Evolutionary conservation across 345 rosid genomes (phyloP).

Genomic region (Eucalyptus pauciflora): DNA sequence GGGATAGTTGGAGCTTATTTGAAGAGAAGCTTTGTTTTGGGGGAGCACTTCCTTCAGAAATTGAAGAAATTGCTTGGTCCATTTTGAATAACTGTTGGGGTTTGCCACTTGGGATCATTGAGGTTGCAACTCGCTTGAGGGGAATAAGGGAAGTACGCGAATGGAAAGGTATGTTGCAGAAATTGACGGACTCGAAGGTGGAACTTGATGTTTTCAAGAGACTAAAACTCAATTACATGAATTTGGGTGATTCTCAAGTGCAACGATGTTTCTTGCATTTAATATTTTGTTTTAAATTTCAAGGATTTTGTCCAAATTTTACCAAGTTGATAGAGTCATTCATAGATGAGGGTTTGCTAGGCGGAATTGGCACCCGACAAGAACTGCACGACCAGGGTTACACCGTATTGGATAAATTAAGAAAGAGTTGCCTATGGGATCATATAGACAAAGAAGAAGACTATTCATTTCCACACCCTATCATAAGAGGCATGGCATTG

Average conservation of each 20-base stretch:
- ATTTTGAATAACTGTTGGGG: not conserved
- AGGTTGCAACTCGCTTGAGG: conserved; percentile 2
- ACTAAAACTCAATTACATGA: not conserved
- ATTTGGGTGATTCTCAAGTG: not conserved
- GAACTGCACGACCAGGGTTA: too few species aligned
- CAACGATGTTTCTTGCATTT: conserved; percentile 10
- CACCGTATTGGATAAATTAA: too few species aligned
- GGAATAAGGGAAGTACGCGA: not conserved
- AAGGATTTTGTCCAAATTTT: too few species aligned
- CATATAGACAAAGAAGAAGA: too few species aligned
- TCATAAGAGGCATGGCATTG: too few species aligned
- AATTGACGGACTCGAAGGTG: not conserved
- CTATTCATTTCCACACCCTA: too few species aligned
- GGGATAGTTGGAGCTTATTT: not conserved
- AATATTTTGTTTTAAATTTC: too few species aligned
- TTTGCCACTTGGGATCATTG: conserved; percentile 4
- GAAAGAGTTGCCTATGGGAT: too few species aligned
- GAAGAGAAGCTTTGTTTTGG: accelerated
- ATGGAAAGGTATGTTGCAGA: not conserved
- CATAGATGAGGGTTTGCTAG: too few species aligned
- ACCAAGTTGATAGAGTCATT: too few species aligned
- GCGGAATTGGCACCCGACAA: too few species aligned
- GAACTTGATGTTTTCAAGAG: not conserved
- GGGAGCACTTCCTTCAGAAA: not conserved
- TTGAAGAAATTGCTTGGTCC: not conserved